These are phyloP conservation scores for Nicotiana knightiana DNA, from an alignment of 257 asterid genomes.

Conservation along the genomic window DNA sequence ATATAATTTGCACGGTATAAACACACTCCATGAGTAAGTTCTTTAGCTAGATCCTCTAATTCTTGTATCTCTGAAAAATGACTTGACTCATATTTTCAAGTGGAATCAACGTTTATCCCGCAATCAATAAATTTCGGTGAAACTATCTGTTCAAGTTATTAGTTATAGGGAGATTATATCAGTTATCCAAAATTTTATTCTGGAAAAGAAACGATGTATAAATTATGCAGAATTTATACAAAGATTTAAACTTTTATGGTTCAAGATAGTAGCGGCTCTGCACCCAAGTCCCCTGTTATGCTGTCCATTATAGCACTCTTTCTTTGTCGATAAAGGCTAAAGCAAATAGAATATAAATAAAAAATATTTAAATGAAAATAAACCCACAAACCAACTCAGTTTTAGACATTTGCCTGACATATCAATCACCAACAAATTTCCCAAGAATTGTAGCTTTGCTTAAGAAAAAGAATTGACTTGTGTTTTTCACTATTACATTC, in stretches of 20 bases:
- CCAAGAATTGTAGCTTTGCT: neutral
- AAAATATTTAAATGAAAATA: neutral
- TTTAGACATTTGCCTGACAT: neutral
- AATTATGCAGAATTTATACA: too few species aligned
- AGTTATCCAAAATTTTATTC: too few species aligned
- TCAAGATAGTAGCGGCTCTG: neutral
- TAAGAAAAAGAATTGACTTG: neutral
- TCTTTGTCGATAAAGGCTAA: neutral
- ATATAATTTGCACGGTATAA: too few species aligned
- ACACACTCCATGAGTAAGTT: too few species aligned
- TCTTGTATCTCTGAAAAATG: too few species aligned
- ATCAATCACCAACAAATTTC: neutral
- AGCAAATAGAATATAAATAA: neutral
- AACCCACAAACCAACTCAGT: neutral
- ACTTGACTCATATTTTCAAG: neutral
- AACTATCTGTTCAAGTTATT: too few species aligned
- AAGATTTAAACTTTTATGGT: neutral
- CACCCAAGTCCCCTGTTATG: neutral
- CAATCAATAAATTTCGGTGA: too few species aligned
- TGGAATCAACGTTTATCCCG: neutral
- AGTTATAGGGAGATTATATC: too few species aligned
- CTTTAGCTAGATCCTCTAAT: too few species aligned
- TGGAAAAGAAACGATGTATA: too few species aligned
- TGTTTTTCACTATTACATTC: neutral
- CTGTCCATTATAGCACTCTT: neutral